A percentile compares a stretch with the other conserved stretches of the same genome.
Conservation (phyloP, 495 filamentous ascomycete species). For the Tirmania nivea region DNA sequence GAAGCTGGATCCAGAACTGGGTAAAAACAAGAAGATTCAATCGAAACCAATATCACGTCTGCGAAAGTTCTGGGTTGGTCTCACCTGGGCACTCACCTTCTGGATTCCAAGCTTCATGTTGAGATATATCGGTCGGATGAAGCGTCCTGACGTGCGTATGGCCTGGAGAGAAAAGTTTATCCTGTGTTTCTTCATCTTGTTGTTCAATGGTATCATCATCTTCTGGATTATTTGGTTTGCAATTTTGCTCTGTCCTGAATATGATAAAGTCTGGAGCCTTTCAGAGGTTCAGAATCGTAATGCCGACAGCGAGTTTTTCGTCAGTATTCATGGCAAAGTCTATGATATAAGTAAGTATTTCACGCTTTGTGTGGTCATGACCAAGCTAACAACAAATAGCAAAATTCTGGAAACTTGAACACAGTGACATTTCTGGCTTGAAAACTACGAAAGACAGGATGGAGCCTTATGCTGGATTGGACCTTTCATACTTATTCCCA, state of each 20-base stretch:
- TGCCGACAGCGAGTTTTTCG: slow-evolving; percentile 58
- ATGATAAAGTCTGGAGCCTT: slow-evolving; percentile 68
- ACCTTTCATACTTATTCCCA: slow-evolving; percentile 65
- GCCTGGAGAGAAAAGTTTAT: slow-evolving; percentile 79
- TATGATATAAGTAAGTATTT: slow-evolving; percentile 47
- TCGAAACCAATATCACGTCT: slow-evolving; percentile 37
- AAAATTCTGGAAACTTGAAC: slow-evolving; percentile 63
- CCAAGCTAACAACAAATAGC: slow-evolving; percentile 12
- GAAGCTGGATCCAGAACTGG: slow-evolving; percentile 48
- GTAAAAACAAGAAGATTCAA: slow-evolving; percentile 52
- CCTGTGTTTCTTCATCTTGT: slow-evolving; percentile 52
- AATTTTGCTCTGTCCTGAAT: slow-evolving; percentile 67
- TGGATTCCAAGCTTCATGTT: slow-evolving; percentile 85
- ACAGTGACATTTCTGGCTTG: slow-evolving; percentile 40
- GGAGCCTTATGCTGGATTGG: slow-evolving; percentile 52
- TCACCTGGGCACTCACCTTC: slow-evolving; percentile 75
- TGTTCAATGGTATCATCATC: slow-evolving; percentile 65
- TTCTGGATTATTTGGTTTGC: slow-evolving; percentile 89
- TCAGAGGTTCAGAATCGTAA: slow-evolving; percentile 51
- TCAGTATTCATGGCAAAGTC: slow-evolving; percentile 69
- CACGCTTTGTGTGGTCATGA: not conserved
- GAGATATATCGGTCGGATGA: slow-evolving; percentile 75
- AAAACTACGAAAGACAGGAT: slow-evolving; percentile 44
- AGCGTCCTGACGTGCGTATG: slow-evolving; percentile 86
- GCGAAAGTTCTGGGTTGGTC: slow-evolving; percentile 54